A percentile compares a stretch with the other conserved stretches of the same genome.
phyloP scores from a whole-genome alignment of 2,329 filamentous ascomycete genomes.

The Hymenoscyphus fraxineus region DNA sequence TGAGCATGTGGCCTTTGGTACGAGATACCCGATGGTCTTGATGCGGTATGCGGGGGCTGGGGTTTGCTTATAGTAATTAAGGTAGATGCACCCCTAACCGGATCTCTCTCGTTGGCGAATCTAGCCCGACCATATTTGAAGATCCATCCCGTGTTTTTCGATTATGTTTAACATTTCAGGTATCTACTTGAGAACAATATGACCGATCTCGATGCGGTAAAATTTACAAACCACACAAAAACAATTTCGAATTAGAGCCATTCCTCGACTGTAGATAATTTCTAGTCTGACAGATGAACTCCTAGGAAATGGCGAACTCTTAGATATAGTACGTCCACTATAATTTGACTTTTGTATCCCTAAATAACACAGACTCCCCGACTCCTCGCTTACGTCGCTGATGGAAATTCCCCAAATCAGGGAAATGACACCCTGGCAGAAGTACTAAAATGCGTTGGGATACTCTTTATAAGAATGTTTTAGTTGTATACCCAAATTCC shows the following conservation, averaged over 20 bases:
- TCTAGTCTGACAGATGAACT: neutral
- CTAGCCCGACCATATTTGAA: too few species aligned
- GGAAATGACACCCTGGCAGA: neutral
- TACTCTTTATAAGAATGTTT: neutral
- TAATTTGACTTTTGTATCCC: neutral
- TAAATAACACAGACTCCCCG: neutral
- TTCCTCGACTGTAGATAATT: neutral
- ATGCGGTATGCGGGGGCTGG: too few species aligned
- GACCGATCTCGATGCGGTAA: neutral
- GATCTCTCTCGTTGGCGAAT: too few species aligned
- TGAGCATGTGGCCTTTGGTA: too few species aligned
- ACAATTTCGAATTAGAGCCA: neutral
- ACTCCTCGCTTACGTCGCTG: neutral
- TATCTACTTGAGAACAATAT: neutral
- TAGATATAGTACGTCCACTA: neutral
- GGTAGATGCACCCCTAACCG: too few species aligned
- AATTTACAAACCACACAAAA: neutral
- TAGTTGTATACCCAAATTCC: neutral
- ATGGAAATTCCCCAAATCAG: neutral
- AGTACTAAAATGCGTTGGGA: neutral
- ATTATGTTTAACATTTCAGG: too few species aligned
- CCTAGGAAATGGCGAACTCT: neutral
- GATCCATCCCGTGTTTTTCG: too few species aligned
- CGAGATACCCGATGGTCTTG: too few species aligned
- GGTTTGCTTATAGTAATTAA: too few species aligned